These are phyloP conservation scores for Backusella sp. DNA, from an alignment of 192 early-diverging fungal genomes.

Conservation along the genomic window DNA sequence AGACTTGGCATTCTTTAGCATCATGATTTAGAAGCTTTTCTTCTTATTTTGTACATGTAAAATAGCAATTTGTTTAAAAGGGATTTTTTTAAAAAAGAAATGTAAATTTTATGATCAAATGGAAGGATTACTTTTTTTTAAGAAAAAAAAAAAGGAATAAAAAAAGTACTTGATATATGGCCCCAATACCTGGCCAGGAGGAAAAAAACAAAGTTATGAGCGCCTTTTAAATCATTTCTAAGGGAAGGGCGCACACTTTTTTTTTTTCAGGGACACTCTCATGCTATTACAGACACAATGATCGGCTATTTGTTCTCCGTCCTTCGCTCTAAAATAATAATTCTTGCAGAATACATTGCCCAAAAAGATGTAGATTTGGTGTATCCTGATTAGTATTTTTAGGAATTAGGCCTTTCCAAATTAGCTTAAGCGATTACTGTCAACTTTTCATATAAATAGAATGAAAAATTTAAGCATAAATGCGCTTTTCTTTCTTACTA, in stretches of 20 bases:
- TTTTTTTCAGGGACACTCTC: background rate
- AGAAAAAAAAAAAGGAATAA: background rate
- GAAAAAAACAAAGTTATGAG: background rate
- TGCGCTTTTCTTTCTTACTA: background rate
- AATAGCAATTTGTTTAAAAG: background rate
- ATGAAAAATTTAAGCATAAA: background rate
- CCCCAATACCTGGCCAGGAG: background rate
- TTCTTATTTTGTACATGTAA: background rate
- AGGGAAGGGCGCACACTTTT: background rate
- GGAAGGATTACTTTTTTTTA: no score
- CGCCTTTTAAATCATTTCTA: background rate
- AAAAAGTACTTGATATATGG: background rate
- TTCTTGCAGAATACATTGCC: background rate
- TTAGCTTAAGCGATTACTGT: constrained; percentile 1
- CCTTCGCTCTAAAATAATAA: background rate
- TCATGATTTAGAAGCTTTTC: background rate
- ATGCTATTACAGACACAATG: background rate
- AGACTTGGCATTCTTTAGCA: background rate
- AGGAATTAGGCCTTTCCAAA: background rate
- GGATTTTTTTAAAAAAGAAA: background rate
- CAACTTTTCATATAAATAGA: background rate
- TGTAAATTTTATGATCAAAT: background rate
- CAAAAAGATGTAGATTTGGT: background rate
- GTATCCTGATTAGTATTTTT: background rate
- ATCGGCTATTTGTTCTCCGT: background rate